Base-by-base conservation (phyloP, 2,329 filamentous ascomycete genomes). In the Penicillium brevicompactum region DNA sequence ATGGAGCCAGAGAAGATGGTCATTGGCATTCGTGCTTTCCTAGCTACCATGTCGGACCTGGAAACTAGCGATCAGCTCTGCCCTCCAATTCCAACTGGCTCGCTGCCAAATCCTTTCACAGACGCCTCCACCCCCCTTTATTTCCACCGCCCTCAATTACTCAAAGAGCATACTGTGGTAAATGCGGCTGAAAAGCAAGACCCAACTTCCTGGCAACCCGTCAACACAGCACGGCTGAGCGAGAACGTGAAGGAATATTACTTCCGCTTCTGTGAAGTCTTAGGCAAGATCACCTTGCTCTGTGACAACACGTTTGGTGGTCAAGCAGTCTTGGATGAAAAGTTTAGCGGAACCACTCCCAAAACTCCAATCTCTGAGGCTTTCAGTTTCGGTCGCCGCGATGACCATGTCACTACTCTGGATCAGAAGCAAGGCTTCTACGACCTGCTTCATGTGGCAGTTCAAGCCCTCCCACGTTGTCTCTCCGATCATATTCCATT, bases 241-340 rank as follows among this genome's bases (percentile, higher is more conserved):
- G 91, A 96, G 37, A 85, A 86, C 21, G 87, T 91, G 0, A 88
- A 87, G 66, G 90, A 94, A 42, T 94, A 91, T 69, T 97, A 97
- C 72, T 81, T 87, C 51, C 88, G 89, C 49, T 99, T 99, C 65
- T 97, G 93, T 70, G 91, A 96, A 70, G 93, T 99, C 22, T 78
- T 99, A 7, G 94, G 93, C 24, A 95, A 96, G 70, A 95, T 99
- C 53, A 96, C 92, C 2, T 89, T 97, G 43, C 88, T 97, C 32
- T 99, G 94, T 74, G 94, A 99, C 72, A 94, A 96, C 66, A 90
- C 93, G 0, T 99, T 99, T 76, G 95, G 94, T 49, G 94, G 94
- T 0, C 94, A 99, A 76, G 94, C 93, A 31, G 91, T 91, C 0
- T 76, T 97, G 46, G 94, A 99, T 68, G 95, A 99, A 73, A 97